phyloP scores from a whole-genome alignment of 2,329 filamentous ascomycete genomes.

The Pseudocercospora musae region DNA sequence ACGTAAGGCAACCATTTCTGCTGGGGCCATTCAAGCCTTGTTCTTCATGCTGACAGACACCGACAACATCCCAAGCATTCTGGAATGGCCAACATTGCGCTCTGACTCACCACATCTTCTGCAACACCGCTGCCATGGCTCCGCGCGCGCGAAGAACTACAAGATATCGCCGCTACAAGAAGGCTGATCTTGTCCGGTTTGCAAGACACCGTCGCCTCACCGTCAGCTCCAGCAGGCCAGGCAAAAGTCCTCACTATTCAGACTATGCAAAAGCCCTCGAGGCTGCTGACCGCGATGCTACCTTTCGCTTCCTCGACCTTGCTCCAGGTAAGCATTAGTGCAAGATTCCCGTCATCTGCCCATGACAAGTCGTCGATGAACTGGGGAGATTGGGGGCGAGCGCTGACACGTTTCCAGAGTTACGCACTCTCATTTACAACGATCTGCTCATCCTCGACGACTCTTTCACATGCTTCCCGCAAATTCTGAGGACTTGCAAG shows the following conservation, averaged over 20 bases:
- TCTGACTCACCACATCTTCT: neutral
- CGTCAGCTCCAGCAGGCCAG: neutral
- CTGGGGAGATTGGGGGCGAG: neutral
- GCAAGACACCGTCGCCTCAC: conserved; percentile 4
- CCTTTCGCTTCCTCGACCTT: conserved; percentile 15
- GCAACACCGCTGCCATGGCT: neutral
- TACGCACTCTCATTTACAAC: conserved; percentile 13
- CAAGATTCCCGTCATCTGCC: too few relatives aligned
- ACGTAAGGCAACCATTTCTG: neutral
- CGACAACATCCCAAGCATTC: neutral
- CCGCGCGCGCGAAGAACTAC: neutral
- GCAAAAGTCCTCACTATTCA: neutral
- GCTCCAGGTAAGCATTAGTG: neutral
- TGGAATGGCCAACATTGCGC: neutral
- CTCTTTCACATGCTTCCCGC: conserved; percentile 36
- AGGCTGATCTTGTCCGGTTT: conserved; percentile 13
- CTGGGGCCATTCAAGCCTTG: neutral
- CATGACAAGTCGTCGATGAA: too few relatives aligned
- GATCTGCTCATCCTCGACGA: conserved; percentile 9
- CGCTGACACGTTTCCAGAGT: conserved; percentile 1
- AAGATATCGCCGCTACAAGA: conserved; percentile 13
- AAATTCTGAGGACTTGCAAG: conserved; percentile 40
- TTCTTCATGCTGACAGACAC: neutral
- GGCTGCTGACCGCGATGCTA: conserved; percentile 9
- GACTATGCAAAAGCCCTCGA: conserved; percentile 12